Evolutionary conservation across 1,284 basidiomycete genomes (phyloP).

Genomic region (Ceratorhiza oryzae-sativae): DNA sequence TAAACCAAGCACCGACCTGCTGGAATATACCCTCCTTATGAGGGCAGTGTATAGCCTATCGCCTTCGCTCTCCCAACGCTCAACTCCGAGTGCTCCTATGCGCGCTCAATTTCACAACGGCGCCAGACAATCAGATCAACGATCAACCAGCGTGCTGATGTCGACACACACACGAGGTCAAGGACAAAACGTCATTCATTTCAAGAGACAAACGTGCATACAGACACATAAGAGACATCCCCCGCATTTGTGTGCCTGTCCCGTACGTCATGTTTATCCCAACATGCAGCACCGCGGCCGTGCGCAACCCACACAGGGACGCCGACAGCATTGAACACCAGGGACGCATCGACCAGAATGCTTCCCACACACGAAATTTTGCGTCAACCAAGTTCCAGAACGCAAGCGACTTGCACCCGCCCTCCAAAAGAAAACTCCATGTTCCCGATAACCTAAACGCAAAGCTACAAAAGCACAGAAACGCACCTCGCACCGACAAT

Average conservation of each 20-base stretch:
- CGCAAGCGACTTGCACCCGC: background rate
- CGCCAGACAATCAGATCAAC: background rate
- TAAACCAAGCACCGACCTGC: background rate
- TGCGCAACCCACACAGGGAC: background rate
- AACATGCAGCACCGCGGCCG: background rate
- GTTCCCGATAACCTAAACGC: background rate
- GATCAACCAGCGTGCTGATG: conserved; percentile 3
- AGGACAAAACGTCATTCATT: conserved; percentile 16
- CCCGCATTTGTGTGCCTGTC: background rate
- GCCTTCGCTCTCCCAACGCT: background rate
- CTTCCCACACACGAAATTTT: background rate
- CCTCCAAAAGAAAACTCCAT: background rate
- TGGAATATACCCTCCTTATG: background rate
- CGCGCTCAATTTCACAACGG: background rate
- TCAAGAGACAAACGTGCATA: conserved; percentile 2
- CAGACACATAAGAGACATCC: background rate
- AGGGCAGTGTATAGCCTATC: background rate
- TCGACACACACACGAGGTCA: conserved; percentile 3
- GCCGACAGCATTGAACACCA: background rate
- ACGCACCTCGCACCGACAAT: conserved; percentile 4
- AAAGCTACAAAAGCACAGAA: background rate
- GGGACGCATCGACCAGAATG: background rate
- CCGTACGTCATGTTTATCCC: conserved; percentile 13
- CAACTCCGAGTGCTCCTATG: background rate
- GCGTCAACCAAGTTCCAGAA: too few species aligned